These are phyloP conservation scores for Turnera subulata DNA, from an alignment of 345 rosid genomes.

Conservation along the genomic window DNA sequence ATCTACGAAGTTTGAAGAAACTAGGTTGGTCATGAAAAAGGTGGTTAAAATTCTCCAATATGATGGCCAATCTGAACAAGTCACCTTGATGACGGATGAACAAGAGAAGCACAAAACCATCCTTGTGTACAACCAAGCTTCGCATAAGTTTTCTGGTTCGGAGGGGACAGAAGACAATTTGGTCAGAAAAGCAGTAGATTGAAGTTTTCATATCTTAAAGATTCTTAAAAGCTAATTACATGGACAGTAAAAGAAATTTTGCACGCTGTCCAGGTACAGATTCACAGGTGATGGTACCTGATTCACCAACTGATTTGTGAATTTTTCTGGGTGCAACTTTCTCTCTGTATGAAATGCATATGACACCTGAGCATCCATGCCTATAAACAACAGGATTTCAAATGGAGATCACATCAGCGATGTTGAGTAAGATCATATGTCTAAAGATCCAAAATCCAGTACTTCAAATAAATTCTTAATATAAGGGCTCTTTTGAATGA, in stretches of 20 bases:
- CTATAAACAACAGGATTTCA: conserved; percentile 32
- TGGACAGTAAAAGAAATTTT: no score
- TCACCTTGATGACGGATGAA: conserved; percentile 71
- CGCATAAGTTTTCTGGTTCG: conserved; percentile 63
- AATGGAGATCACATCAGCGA: neutral
- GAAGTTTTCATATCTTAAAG: no score
- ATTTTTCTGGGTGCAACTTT: conserved; percentile 65
- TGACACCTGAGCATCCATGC: conserved; percentile 91
- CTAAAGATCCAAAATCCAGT: no score
- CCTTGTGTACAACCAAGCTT: conserved; percentile 96
- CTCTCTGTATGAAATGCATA: conserved; percentile 26
- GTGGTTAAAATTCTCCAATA: neutral
- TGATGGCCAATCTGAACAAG: conserved; percentile 6
- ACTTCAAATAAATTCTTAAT: no score
- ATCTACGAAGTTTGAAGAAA: no score
- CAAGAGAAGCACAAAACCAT: conserved; percentile 77
- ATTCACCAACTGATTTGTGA: conserved; percentile 60
- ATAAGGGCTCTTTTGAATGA: no score
- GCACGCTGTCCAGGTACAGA: no score
- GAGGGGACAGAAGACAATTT: neutral
- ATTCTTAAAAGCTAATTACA: no score
- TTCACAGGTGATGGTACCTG: conserved; percentile 87
- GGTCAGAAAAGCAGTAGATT: neutral
- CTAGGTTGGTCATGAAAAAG: no score
- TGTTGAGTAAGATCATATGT: no score